Percentiles rank a stretch among this genome's conserved stretches.
These are phyloP conservation scores for Xylaria acuta DNA, from an alignment of 495 filamentous ascomycete species.

Conservation along the genomic window DNA sequence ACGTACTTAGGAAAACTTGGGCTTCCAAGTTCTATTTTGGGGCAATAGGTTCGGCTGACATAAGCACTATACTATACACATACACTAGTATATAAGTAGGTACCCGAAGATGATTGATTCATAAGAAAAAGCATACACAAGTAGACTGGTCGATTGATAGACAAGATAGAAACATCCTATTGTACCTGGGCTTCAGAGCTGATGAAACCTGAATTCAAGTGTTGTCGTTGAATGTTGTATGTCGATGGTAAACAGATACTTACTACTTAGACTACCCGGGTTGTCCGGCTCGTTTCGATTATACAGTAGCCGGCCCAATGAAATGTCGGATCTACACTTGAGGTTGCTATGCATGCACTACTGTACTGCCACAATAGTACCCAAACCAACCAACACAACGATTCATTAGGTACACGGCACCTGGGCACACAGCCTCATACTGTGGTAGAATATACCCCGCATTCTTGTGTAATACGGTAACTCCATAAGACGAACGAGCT, in stretches of 20 bases:
- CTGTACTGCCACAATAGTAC: not conserved
- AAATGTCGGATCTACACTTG: not conserved
- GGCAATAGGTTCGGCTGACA: not conserved
- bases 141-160: not conserved
- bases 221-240: not conserved
- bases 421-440: not conserved
- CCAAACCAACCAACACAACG: not conserved
- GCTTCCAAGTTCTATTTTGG: not conserved
- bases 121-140: not conserved
- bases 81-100: too few species aligned
- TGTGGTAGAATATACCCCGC: conserved; percentile 13
- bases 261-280: not conserved
- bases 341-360: not conserved
- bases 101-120: not conserved
- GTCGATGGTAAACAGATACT: not conserved
- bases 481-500: not conserved
- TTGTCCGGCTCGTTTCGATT: not conserved
- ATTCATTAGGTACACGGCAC: conserved; percentile 2
- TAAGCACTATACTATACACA: not conserved
- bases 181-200: not conserved
- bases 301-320: not conserved
- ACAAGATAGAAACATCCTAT: not conserved
- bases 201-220: not conserved
- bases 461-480: not conserved
- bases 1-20: too few species aligned